phyloP scores from a whole-genome alignment of 2,329 filamentous ascomycete genomes.

The Orbilia javanica region DNA sequence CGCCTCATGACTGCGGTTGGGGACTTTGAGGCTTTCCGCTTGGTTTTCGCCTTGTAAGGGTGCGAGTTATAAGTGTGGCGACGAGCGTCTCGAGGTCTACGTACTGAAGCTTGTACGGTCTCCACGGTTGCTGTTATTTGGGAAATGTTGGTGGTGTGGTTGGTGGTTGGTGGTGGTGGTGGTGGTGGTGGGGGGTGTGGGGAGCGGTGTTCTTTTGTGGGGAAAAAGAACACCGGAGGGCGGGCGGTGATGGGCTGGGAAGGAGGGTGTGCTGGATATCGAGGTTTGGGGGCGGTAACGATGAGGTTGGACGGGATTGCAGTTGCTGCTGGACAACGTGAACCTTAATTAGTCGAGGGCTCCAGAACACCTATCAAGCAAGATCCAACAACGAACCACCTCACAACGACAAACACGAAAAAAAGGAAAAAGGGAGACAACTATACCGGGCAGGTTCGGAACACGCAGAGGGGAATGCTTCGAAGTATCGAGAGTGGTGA shows the following conservation, averaged over 20 bases:
- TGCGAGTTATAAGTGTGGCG: constrained; percentile 56
- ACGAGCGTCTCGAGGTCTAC: constrained; percentile 53
- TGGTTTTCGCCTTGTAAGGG: constrained; percentile 56
- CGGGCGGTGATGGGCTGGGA: constrained; percentile 9
- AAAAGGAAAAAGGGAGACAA: neutral
- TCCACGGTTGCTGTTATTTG: constrained; percentile 59
- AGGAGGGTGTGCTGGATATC: constrained; percentile 4
- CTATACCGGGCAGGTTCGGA: neutral
- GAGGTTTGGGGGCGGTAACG: neutral
- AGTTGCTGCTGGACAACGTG: neutral
- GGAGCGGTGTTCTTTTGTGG: constrained; percentile 50
- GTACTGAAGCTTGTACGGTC: constrained; percentile 57
- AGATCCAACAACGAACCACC: neutral
- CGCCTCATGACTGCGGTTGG: constrained; percentile 54
- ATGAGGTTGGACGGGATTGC: neutral
- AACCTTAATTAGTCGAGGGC: neutral
- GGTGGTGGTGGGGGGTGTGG: neutral
- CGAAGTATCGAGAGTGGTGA: neutral
- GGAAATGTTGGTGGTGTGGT: constrained; percentile 55
- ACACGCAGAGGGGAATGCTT: neutral
- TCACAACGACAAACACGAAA: neutral
- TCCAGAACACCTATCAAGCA: no score
- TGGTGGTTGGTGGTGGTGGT: neutral
- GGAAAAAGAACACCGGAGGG: constrained; percentile 51
- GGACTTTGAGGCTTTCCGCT: constrained; percentile 49